Evolutionary conservation across 2,329 filamentous ascomycete species (phyloP), one percentile per base, ranked within the genome.

Genomic region (Camptophora hylomeconis): DNA sequence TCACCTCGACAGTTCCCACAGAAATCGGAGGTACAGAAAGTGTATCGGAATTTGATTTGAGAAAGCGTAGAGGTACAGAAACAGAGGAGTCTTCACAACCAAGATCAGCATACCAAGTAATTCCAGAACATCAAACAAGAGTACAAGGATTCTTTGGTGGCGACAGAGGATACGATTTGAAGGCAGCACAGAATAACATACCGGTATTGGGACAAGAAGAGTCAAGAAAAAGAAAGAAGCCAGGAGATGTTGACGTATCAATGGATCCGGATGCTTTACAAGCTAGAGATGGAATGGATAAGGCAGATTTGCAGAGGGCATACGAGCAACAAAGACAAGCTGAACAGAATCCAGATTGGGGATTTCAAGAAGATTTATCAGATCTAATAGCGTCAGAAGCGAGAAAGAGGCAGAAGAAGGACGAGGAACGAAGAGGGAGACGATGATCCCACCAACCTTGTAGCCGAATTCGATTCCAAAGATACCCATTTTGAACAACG

Each of bases 341-440:
- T 61, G 64, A 78, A 62, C 50, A 71, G 56, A 75, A 76, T 19
- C 71, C 73, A 13, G 69, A 74, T 45, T 83, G 77, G 71, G 70
- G 73, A 33, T 77, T 78, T 55, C 81, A 92, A 51, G 87, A 95
- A 44, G 87, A 94, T 50, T 57, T 98, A 32, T 87, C 77, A 46
- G 81, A 93, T 47, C 92, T 98, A 81, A 94, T 98, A 60, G 83
- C 83, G 8, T 77, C 82, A 47, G 89, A 95, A 60, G 83, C 76
- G 49, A 70, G 83, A 41, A 95, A 95, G 68, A 71, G 84, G 51
- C 69, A 86, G 51, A 92, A 86, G 68, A 72, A 80, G 41, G 86
- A 93, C 45, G 75, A 82, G 53, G 83, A 92, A 55, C 74, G 75
- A 51, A 67, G 67, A 46, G 67, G 72, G 39, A 76, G 77, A 62